Evolutionary conservation across 2,329 filamentous ascomycete species (phyloP).

Genomic region (Pleurostoma richardsiae): DNA sequence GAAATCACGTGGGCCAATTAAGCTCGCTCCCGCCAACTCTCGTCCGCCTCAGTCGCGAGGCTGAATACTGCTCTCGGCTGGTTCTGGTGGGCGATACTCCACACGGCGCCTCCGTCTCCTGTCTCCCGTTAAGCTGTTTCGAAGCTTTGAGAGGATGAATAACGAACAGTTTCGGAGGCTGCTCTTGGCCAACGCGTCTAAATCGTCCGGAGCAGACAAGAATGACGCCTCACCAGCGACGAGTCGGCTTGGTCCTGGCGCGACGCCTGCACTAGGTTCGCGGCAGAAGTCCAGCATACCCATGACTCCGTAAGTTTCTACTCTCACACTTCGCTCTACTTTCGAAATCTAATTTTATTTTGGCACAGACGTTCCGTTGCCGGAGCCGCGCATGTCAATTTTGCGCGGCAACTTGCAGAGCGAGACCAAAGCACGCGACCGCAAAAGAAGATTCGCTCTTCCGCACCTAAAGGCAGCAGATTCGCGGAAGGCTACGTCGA

Average conservation of each 20-base stretch:
- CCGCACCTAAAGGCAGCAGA: conserved; percentile 77
- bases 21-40: no score
- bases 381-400: conserved; percentile 55
- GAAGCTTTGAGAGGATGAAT: conserved; percentile 59
- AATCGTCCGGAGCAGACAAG: conserved; percentile 27
- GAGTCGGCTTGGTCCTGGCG: conserved; percentile 17
- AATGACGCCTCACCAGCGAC: conserved; percentile 37
- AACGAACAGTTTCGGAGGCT: conserved; percentile 91
- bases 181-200: conserved; percentile 47
- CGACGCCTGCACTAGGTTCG: conserved; percentile 61
- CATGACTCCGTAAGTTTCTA: conserved; percentile 76
- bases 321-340: background rate
- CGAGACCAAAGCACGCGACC: conserved; percentile 51
- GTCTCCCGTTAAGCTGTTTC: no score
- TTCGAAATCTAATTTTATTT: background rate
- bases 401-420: conserved; percentile 80
- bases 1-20: no score
- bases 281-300: conserved; percentile 76
- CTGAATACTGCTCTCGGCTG: no score
- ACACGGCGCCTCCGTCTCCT: no score
- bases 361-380: conserved; percentile 58
- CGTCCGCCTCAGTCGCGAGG: no score
- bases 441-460: conserved; percentile 71
- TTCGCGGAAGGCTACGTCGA: conserved; percentile 80
- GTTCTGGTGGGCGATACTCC: no score